phyloP scores from a whole-genome alignment of 2,329 filamentous ascomycete species.

The Fusarium sp. region DNA sequence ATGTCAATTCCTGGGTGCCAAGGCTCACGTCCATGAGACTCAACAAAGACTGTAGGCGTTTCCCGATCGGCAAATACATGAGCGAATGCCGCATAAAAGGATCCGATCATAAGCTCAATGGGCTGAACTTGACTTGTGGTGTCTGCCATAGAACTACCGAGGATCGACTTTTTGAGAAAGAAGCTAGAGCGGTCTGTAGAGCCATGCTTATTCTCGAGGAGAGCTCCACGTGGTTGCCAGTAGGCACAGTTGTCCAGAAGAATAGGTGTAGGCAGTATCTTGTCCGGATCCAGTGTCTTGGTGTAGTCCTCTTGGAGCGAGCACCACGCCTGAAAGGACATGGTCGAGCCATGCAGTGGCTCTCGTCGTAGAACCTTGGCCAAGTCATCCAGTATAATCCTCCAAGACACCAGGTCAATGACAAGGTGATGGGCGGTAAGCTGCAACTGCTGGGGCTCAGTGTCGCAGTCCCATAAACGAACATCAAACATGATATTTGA shows the following conservation, averaged over 20 bases:
- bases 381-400: not conserved
- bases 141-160: no score
- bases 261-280: not conserved
- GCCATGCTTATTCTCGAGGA: not conserved
- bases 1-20: not conserved
- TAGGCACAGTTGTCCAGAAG: not conserved
- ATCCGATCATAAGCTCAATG: not conserved
- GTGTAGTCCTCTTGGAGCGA: not conserved
- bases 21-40: not conserved
- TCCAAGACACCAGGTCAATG: not conserved
- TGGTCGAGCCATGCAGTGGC: not conserved
- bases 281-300: not conserved
- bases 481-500: not conserved
- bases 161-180: not conserved
- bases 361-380: not conserved
- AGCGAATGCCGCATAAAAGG: not conserved
- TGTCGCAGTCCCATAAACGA: not conserved
- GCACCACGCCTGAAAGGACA: not conserved
- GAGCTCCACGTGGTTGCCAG: not conserved
- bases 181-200: not conserved
- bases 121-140: no score
- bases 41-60: not conserved
- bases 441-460: not conserved
- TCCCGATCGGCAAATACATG: not conserved
- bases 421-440: not conserved